Conservation (phyloP, 371 early-diverging fungal species). For the Mortierella sp. region DNA sequence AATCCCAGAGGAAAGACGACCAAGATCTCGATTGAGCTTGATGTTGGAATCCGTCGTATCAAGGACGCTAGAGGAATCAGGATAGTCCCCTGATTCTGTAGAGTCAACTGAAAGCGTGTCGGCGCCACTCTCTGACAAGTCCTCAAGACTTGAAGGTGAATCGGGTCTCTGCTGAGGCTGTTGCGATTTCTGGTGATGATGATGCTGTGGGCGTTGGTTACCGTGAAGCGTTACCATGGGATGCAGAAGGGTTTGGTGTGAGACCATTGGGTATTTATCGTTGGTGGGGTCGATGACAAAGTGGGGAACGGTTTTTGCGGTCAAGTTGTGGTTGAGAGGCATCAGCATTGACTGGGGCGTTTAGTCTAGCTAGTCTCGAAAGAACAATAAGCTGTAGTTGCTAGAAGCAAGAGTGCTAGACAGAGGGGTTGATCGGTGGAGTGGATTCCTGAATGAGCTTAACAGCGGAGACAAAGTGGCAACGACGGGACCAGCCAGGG, state of each 20-base stretch:
- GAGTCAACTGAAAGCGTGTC: constrained; percentile 33
- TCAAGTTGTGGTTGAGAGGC: neutral
- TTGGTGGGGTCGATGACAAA: neutral
- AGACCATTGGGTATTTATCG: constrained; percentile 3
- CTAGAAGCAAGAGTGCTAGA: no score
- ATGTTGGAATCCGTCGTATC: neutral
- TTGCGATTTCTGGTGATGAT: constrained; percentile 1
- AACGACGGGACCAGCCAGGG: neutral
- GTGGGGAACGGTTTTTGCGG: neutral
- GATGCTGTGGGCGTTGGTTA: constrained; percentile 4
- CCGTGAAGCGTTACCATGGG: constrained; percentile 16
- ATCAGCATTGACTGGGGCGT: no score
- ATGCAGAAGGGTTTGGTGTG: constrained; percentile 21
- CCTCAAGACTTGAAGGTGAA: constrained; percentile 53
- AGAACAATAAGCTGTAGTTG: no score
- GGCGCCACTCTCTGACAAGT: constrained; percentile 35
- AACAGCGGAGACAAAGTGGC: no score
- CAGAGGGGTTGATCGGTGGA: no score
- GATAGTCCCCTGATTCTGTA: constrained; percentile 22
- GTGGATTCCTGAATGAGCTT: neutral
- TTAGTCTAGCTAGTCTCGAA: no score
- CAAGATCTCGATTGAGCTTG: neutral
- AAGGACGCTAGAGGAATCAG: neutral
- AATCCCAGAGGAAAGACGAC: neutral
- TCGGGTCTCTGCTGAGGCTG: constrained; percentile 14